These are phyloP conservation scores for Halenospora varia DNA, from an alignment of 495 filamentous ascomycete genomes.

Conservation along the genomic window DNA sequence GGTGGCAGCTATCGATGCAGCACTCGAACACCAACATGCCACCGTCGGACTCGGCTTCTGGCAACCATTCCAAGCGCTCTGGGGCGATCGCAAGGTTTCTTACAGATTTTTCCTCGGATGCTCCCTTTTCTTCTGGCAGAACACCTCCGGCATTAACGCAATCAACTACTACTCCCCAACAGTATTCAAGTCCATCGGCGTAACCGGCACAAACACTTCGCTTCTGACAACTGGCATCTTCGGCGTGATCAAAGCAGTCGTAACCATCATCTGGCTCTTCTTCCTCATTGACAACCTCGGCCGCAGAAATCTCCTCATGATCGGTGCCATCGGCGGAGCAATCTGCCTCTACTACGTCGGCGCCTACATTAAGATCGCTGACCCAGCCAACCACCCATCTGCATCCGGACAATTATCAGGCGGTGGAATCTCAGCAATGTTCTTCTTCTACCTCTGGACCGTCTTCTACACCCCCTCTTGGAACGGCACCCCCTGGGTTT, in stretches of 20 bases:
- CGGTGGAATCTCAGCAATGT: slow-evolving; percentile 64
- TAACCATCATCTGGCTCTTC: slow-evolving; percentile 56
- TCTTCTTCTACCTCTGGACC: slow-evolving; percentile 79
- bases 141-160: slow-evolving; percentile 59
- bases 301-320: slow-evolving; percentile 62
- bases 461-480: slow-evolving; percentile 67
- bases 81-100: not conserved
- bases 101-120: slow-evolving; percentile 48
- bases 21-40: slow-evolving; percentile 50
- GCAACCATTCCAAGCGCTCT: slow-evolving; percentile 46
- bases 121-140: slow-evolving; percentile 60
- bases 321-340: slow-evolving; percentile 65
- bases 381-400: slow-evolving; percentile 41
- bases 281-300: slow-evolving; percentile 49
- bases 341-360: slow-evolving; percentile 62
- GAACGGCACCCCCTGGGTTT: slow-evolving; percentile 69
- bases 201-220: slow-evolving; percentile 40
- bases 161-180: slow-evolving; percentile 65
- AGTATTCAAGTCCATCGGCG: slow-evolving; percentile 56
- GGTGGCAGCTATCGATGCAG: slow-evolving; percentile 54
- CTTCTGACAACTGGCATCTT: slow-evolving; percentile 7
- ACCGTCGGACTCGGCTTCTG: slow-evolving; percentile 61
- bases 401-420: slow-evolving; percentile 34
- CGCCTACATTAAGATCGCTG: slow-evolving; percentile 52
- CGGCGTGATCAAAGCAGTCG: slow-evolving; percentile 48